These are phyloP conservation scores for Sporothrix mexicana DNA, from an alignment of 2,329 filamentous ascomycete genomes.

Conservation along the genomic window DNA sequence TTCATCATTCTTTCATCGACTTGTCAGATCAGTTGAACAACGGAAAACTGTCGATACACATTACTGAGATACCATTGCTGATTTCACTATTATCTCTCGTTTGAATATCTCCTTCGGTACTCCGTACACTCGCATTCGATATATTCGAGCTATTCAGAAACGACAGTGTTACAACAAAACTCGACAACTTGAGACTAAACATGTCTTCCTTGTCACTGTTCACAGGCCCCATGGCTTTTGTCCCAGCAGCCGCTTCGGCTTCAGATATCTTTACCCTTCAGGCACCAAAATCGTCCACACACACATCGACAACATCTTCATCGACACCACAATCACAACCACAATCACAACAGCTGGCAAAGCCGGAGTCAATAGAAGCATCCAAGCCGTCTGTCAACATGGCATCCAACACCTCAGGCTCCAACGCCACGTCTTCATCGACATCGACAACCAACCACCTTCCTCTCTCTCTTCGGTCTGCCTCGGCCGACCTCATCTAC, in stretches of 20 bases:
- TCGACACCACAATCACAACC: not conserved
- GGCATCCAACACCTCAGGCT: too few species aligned
- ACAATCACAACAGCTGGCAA: not conserved
- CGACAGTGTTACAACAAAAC: not conserved
- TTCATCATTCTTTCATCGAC: not conserved
- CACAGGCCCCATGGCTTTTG: conserved; percentile 22
- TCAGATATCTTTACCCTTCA: not conserved
- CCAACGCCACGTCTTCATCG: too few species aligned
- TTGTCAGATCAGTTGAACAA: not conserved
- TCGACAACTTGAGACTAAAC: not conserved
- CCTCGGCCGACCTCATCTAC: conserved; percentile 17
- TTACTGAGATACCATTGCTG: conserved; percentile 1
- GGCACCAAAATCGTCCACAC: not conserved
- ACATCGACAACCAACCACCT: not conserved
- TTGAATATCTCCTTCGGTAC: not conserved
- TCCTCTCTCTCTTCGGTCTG: conserved; percentile 1
- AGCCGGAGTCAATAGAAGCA: not conserved
- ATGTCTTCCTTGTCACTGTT: conserved; percentile 28
- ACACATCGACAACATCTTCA: not conserved
- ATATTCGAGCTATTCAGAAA: not conserved
- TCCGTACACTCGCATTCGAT: not conserved
- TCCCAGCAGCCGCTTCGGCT: not conserved
- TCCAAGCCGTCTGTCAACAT: not conserved
- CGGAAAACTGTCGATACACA: not conserved
- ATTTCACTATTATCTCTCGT: not conserved